Conservation (phyloP, 1,284 basidiomycete genomes). For the Quambalaria eucalypti region DNA sequence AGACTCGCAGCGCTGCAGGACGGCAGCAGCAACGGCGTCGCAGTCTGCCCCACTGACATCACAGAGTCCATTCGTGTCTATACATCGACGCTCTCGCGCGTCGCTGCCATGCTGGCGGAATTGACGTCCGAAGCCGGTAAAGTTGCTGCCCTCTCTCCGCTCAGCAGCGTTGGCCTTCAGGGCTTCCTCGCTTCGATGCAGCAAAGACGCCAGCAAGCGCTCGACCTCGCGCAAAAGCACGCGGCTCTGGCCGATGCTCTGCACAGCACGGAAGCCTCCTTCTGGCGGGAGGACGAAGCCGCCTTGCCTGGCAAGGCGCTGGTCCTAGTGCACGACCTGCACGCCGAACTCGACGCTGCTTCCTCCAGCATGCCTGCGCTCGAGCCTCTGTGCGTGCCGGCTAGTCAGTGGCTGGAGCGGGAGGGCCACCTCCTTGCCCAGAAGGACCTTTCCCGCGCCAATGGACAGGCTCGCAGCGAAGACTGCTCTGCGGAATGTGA, state of each 20-base stretch:
- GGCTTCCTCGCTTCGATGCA: too few relatives aligned
- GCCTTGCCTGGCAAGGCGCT: background rate
- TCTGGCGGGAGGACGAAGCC: background rate
- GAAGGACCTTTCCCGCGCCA: too few relatives aligned
- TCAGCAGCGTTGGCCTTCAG: too few relatives aligned
- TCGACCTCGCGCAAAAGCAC: background rate
- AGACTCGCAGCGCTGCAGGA: too few relatives aligned
- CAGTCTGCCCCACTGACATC: too few relatives aligned
- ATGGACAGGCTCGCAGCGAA: too few relatives aligned
- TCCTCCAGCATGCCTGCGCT: background rate
- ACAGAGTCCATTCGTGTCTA: too few relatives aligned
- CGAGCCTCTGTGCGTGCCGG: slow-evolving; percentile 1
- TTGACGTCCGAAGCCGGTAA: background rate
- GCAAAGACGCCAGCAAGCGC: too few relatives aligned
- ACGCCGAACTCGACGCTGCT: background rate
- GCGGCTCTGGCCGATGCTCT: background rate
- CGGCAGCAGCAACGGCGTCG: too few relatives aligned
- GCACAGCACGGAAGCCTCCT: background rate
- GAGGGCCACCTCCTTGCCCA: too few relatives aligned
- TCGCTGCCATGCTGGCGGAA: background rate
- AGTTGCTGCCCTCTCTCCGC: too few relatives aligned
- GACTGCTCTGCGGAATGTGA: too few relatives aligned
- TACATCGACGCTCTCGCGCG: background rate
- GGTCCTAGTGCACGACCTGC: background rate
- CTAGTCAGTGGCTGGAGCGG: slow-evolving; percentile 6